Evolutionary conservation across 352 stramenopile genomes (phyloP).

Genomic region (Phytophthora vignae): DNA sequence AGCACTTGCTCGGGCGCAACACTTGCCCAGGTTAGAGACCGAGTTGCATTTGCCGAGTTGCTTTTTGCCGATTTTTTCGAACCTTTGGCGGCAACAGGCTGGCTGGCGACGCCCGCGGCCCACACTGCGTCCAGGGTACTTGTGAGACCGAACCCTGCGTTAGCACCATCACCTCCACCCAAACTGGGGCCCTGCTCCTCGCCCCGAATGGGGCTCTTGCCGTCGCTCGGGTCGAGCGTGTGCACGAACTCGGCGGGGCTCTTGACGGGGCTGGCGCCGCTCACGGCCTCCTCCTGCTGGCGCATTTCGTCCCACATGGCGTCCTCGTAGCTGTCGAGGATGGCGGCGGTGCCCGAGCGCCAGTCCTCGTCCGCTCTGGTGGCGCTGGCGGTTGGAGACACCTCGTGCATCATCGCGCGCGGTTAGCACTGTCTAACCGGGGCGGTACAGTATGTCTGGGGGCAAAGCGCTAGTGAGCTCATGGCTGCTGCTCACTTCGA

Average conservation of each 20-base stretch:
- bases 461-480: slow-evolving; percentile 28
- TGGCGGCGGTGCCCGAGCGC: slow-evolving; percentile 21
- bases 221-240: slow-evolving; percentile 17
- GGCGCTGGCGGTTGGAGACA: neutral
- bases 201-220: slow-evolving; percentile 21
- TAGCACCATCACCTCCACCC: neutral
- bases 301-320: slow-evolving; percentile 31
- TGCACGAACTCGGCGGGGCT: slow-evolving; percentile 23
- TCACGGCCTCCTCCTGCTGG: slow-evolving; percentile 14
- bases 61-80: slow-evolving; percentile 31
- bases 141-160: neutral
- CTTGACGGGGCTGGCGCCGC: slow-evolving; percentile 24
- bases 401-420: slow-evolving; percentile 24
- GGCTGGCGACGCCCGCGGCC: slow-evolving; percentile 24
- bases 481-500: slow-evolving; percentile 27
- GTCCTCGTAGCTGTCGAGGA: slow-evolving; percentile 31
- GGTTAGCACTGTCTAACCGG: neutral
- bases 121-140: slow-evolving; percentile 22
- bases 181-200: slow-evolving; percentile 16
- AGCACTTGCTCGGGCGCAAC: slow-evolving; percentile 29
- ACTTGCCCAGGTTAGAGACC: slow-evolving; percentile 27
- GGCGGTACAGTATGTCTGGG: neutral
- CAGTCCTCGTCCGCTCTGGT: slow-evolving; percentile 19
- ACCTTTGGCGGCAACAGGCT: slow-evolving; percentile 1
- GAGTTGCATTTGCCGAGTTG: slow-evolving; percentile 14